Evolutionary conservation across 1,139 yeast species (phyloP), one percentile per base, ranked within the genome.

Genomic region (Saccharomyces pastorianus): DNA sequence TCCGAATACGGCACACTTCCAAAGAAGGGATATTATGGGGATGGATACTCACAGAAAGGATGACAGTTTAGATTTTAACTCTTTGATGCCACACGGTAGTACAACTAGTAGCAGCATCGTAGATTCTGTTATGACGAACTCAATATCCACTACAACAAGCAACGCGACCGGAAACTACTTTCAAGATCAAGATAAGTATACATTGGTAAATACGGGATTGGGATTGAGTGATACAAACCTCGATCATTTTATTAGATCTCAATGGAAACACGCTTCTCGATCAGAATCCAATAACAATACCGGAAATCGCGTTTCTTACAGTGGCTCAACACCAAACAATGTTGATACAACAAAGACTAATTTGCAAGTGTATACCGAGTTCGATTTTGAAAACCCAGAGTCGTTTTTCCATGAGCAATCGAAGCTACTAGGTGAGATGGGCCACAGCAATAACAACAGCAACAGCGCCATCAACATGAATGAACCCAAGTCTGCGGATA

Each of bases 101-200:
- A 61, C 63, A 46, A 56, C 60, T 9, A 59, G 62, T 29, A 65
- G 67, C 51, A 64, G 63, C 38, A 62, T 60, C 13, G 54, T 60
- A 47, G 65, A 61, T 17, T 64, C 66, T 1, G 46, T 65, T n/a
- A 57, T 62, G 58, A 58, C 63, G 3, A 62, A 56, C 38, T 63
- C 65, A 5, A 55, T 59, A 13, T 61, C 64, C 14, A 58, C 66
- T 6, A 54, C 60, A 14, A 52, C 56, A 17, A 56, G 56, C 28
- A 55, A 52, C 32, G 53, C 51, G 14, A 34, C 50, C 42, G 38
- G 38, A n/a, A 32, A 32, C 17, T 32, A 32, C 34, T 51, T 51
- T 47, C 60, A 56, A 53, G 57, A 56, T 46, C 58, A 56, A 38
- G 53, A 51, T 17, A 53, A 51, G 25, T 57, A 46, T 38, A 50